Percentiles rank a stretch among this genome's conserved stretches.
These are phyloP conservation scores for Mangifera indica DNA, from an alignment of 345 rosid genomes.

Conservation along the genomic window DNA sequence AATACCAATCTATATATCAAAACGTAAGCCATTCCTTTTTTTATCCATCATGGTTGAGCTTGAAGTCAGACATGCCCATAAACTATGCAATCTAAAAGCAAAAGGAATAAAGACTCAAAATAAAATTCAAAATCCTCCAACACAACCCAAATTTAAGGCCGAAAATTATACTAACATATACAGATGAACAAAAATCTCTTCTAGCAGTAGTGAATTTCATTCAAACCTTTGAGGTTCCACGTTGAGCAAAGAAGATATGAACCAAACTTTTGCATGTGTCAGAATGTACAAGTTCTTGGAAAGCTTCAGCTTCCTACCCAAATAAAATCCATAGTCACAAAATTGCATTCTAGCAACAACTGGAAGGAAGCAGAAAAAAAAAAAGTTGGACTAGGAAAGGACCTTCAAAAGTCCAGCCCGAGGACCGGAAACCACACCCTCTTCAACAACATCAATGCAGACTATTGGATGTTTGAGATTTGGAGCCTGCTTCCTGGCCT, in stretches of 20 bases:
- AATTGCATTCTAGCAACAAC: constrained; percentile 12
- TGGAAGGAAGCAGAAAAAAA: constrained; percentile 15
- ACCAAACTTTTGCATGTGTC: constrained; percentile 84
- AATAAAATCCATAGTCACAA: constrained; percentile 18
- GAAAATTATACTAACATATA: not conserved
- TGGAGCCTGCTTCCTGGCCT: constrained; percentile 73
- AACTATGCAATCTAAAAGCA: too few relatives aligned
- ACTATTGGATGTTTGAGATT: constrained; percentile 79
- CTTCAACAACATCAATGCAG: constrained; percentile 83
- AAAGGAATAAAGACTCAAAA: too few relatives aligned
- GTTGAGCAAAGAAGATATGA: constrained; percentile 84
- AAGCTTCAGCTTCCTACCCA: constrained; percentile 73
- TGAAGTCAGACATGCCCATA: too few relatives aligned
- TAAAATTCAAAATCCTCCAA: too few relatives aligned
- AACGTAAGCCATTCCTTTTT: too few relatives aligned
- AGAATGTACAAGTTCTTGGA: constrained; percentile 50
- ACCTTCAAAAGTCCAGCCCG: constrained; percentile 88
- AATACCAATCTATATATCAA: too few relatives aligned
- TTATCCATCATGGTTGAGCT: too few relatives aligned
- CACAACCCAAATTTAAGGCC: not conserved
- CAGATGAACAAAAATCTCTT: not conserved
- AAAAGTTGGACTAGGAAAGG: constrained; percentile 13
- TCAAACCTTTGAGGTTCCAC: constrained; percentile 82
- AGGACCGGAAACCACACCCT: constrained; percentile 80
- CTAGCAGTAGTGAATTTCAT: constrained; percentile 11